Conservation (phyloP, 2,329 filamentous ascomycete genomes). For the Penicillium sp. region DNA sequence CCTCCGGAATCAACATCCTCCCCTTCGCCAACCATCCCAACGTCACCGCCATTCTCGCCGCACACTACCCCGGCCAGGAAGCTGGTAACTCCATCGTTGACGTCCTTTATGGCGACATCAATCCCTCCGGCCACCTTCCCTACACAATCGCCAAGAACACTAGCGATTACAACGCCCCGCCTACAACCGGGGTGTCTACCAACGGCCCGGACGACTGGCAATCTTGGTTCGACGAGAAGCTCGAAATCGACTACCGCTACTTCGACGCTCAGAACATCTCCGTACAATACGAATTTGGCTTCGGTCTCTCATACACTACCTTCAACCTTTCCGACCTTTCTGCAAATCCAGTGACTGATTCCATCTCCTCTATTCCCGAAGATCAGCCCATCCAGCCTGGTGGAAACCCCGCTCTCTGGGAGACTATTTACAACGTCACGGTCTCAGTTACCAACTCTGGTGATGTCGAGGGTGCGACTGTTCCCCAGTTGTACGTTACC, state of each 20-base stretch:
- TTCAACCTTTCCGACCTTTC: constrained; percentile 66
- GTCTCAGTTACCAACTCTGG: constrained; percentile 74
- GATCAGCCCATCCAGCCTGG: constrained; percentile 44
- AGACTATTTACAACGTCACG: constrained; percentile 35
- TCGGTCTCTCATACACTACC: constrained; percentile 72
- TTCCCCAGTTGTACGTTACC: constrained; percentile 57
- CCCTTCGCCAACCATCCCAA: constrained; percentile 19
- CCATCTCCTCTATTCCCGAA: constrained; percentile 7
- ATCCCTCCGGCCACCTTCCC: constrained; percentile 72
- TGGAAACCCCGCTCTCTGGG: constrained; percentile 38
- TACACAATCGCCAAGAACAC: constrained; percentile 74
- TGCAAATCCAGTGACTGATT: background rate
- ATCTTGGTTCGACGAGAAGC: constrained; percentile 16
- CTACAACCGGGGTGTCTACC: constrained; percentile 12
- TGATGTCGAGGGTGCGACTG: constrained; percentile 63
- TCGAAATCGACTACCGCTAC: constrained; percentile 24
- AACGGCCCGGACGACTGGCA: constrained; percentile 18
- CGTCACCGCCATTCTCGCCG: constrained; percentile 75
- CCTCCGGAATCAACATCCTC: constrained; percentile 63
- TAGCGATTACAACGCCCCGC: constrained; percentile 59
- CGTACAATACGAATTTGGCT: constrained; percentile 24
- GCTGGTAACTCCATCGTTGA: constrained; percentile 76
- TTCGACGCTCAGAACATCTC: constrained; percentile 21
- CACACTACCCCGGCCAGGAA: constrained; percentile 78
- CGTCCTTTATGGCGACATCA: constrained; percentile 76